Conservation (phyloP, 2,329 filamentous ascomycete species). For the Arthrobotrys entomopaga region DNA sequence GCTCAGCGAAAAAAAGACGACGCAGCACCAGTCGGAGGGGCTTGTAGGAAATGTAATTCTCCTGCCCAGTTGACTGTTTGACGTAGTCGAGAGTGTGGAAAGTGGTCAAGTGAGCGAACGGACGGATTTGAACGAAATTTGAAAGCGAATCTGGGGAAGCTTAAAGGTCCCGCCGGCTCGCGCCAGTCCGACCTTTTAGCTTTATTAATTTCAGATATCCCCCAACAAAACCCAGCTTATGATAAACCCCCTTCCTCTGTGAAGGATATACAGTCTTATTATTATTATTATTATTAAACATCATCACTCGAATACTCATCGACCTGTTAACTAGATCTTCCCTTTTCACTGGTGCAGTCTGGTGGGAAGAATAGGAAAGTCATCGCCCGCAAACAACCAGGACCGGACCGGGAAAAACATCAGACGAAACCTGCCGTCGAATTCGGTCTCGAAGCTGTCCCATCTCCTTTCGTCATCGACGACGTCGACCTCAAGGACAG, state of each 20-base stretch:
- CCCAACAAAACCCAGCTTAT: neutral
- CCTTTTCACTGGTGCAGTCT: too few relatives aligned
- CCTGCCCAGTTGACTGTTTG: neutral
- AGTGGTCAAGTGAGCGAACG: too few relatives aligned
- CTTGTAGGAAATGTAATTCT: neutral
- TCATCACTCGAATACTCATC: too few relatives aligned
- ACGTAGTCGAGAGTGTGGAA: neutral
- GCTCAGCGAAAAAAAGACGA: too few relatives aligned
- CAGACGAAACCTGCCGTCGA: constrained; percentile 43
- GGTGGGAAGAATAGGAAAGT: neutral
- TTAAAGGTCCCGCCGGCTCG: constrained; percentile 10
- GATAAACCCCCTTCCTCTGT: too few relatives aligned
- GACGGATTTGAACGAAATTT: too few relatives aligned
- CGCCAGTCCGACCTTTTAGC: neutral
- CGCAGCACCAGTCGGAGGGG: too few relatives aligned
- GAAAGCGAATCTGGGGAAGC: neutral
- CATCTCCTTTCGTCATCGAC: neutral
- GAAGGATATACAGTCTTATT: too few relatives aligned
- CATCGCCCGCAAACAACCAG: constrained; percentile 19
- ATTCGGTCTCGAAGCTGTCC: too few relatives aligned
- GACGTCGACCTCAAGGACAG: constrained; percentile 1
- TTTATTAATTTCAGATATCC: neutral
- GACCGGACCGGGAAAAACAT: too few relatives aligned
- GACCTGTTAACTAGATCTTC: too few relatives aligned
- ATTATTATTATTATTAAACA: too few relatives aligned